These are phyloP conservation scores for Crithidia fasciculata DNA, from an alignment of 208 protist species.

Conservation along the genomic window DNA sequence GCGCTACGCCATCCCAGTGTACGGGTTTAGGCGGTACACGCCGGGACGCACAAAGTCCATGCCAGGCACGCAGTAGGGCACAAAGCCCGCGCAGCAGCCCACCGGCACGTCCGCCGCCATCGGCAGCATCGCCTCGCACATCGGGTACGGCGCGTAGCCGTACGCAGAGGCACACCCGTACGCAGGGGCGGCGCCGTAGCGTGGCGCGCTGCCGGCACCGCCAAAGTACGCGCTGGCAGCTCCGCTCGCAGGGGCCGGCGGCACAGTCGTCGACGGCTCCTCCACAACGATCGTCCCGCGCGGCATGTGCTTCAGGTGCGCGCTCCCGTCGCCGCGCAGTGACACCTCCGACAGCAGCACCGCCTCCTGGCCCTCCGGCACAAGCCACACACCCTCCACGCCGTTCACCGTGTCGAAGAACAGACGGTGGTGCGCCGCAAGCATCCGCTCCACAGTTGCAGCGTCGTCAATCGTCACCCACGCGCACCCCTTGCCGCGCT, in stretches of 20 bases:
- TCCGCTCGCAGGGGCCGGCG: background rate
- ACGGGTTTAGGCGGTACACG: slow-evolving; percentile 46
- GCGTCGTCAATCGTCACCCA: slow-evolving; percentile 62
- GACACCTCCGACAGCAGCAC: slow-evolving; percentile 41
- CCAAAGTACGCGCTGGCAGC: background rate
- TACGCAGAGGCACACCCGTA: no score
- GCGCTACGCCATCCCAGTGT: slow-evolving; percentile 6
- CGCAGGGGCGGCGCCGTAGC: no score
- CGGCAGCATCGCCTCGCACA: background rate
- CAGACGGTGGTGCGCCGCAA: slow-evolving; percentile 66
- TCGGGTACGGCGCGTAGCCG: no score
- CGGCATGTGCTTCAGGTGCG: slow-evolving; percentile 67
- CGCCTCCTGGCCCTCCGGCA: slow-evolving; percentile 26
- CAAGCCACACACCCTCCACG: slow-evolving; percentile 74
- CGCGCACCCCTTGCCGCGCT: slow-evolving; percentile 75
- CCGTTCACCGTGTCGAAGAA: slow-evolving; percentile 63
- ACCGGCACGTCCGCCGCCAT: no score
- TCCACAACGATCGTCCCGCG: slow-evolving; percentile 72
- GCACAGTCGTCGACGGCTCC: slow-evolving; percentile 22
- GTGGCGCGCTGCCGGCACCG: background rate
- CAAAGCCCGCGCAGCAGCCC: background rate
- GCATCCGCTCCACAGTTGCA: slow-evolving; percentile 39
- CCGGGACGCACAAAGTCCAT: slow-evolving; percentile 25
- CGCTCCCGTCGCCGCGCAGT: slow-evolving; percentile 19
- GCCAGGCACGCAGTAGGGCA: slow-evolving; percentile 17